Conservation (phyloP, 352 stramenopile species). For the Stephanocyclus meneghinianus region DNA sequence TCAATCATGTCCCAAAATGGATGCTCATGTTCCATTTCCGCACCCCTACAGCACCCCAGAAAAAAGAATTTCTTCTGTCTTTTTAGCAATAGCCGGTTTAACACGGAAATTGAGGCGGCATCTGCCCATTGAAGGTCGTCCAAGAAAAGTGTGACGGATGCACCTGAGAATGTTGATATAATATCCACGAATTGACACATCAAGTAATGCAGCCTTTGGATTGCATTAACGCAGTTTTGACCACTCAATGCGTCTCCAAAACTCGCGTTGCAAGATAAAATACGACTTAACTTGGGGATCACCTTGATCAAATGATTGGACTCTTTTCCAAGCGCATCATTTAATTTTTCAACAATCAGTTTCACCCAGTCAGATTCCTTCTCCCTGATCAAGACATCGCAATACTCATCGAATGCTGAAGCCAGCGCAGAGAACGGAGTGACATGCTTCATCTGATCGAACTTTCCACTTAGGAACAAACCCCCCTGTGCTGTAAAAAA, state of each 20-base stretch:
- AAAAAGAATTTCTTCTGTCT: slow-evolving; percentile 4
- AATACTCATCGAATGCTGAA: slow-evolving; percentile 26
- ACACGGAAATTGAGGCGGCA: not conserved
- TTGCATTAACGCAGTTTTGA: not conserved
- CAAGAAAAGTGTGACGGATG: not conserved
- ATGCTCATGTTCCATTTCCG: not conserved
- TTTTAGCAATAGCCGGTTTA: not conserved
- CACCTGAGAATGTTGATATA: not conserved
- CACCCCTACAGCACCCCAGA: not conserved
- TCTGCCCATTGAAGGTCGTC: too few species aligned
- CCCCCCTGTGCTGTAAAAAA: slow-evolving; percentile 17
- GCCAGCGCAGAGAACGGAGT: slow-evolving; percentile 27
- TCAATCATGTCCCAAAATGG: not conserved
- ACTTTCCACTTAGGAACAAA: slow-evolving; percentile 37
- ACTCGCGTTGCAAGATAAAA: not conserved
- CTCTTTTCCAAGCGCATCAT: slow-evolving; percentile 20
- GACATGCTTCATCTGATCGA: slow-evolving; percentile 35
- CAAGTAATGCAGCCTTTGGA: not conserved
- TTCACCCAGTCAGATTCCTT: not conserved
- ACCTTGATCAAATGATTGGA: not conserved
- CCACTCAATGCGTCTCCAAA: not conserved
- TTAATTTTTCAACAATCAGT: not conserved
- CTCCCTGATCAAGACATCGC: slow-evolving; percentile 12
- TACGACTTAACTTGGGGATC: not conserved
- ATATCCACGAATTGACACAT: not conserved